Evolutionary conservation across 176 grass and related monocot species (phyloP).

Genomic region (Paspalum vaginatum): DNA sequence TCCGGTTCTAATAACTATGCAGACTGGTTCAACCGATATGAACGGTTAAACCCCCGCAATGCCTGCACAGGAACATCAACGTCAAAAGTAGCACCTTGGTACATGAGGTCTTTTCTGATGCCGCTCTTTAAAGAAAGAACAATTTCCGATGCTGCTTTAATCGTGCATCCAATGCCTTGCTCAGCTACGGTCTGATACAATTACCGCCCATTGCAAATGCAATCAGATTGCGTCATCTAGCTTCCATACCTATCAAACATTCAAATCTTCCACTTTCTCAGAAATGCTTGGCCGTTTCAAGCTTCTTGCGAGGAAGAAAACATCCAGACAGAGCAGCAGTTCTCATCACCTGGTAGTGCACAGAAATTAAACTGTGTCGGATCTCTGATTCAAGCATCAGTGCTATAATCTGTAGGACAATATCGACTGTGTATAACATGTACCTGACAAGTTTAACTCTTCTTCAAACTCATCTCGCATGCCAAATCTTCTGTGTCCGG

Average conservation of each 20-base stretch:
- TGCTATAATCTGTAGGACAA: not conserved
- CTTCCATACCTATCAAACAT: not conserved
- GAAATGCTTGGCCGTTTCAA: slow-evolving; percentile 30
- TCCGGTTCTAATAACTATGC: too few species aligned
- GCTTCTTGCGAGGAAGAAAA: slow-evolving; percentile 57
- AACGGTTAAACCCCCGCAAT: not conserved
- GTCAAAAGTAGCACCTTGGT: not conserved
- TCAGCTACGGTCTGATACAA: slow-evolving; percentile 2
- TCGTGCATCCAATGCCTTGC: slow-evolving; percentile 12
- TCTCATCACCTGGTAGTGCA: slow-evolving; percentile 64
- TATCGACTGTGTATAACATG: not conserved
- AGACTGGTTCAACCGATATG: too few species aligned
- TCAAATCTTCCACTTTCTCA: slow-evolving; percentile 1
- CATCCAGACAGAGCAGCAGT: slow-evolving; percentile 84
- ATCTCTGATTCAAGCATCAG: slow-evolving; percentile 27
- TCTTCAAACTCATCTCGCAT: slow-evolving; percentile 62
- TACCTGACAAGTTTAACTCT: slow-evolving; percentile 59
- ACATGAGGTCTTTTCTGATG: not conserved
- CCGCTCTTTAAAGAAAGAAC: too few species aligned
- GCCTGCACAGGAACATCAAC: not conserved
- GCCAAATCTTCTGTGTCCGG: slow-evolving; percentile 81
- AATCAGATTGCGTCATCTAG: not conserved
- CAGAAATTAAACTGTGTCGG: not conserved
- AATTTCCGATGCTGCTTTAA: not conserved
- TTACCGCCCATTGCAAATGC: not conserved